These are phyloP conservation scores for Albophoma yamanashiensis DNA, from an alignment of 2,329 filamentous ascomycete species.

Conservation along the genomic window DNA sequence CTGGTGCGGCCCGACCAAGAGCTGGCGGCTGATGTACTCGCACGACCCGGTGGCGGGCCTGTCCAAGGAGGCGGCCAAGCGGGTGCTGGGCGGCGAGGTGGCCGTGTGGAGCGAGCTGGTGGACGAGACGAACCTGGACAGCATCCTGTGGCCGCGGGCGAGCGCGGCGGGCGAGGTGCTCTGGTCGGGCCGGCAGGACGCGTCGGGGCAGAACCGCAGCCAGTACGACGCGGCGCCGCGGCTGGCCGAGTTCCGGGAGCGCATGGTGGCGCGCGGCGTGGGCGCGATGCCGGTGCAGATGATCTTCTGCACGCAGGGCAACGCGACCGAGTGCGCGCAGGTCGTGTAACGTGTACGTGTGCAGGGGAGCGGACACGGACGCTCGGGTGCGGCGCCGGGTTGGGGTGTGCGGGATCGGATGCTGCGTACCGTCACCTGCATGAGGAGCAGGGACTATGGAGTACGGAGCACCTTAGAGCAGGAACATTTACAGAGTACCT, in stretches of 20 bases:
- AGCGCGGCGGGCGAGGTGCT: slow-evolving; percentile 67
- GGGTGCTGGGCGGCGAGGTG: slow-evolving; percentile 72
- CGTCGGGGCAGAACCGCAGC: slow-evolving; percentile 55
- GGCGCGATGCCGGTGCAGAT: slow-evolving; percentile 18
- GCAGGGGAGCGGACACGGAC: too few species aligned
- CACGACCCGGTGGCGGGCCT: slow-evolving; percentile 64
- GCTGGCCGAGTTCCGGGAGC: slow-evolving; percentile 65
- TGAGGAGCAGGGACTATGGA: too few species aligned
- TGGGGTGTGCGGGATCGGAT: too few species aligned
- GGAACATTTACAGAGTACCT: too few species aligned
- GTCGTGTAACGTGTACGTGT: too few species aligned
- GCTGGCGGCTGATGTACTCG: slow-evolving; percentile 71
- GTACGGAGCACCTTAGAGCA: too few species aligned
- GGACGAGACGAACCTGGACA: slow-evolving; percentile 65
- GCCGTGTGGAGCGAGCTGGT: slow-evolving; percentile 75
- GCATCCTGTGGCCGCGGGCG: slow-evolving; percentile 67
- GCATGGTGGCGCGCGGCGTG: slow-evolving; percentile 59
- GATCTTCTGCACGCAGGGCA: slow-evolving; percentile 18
- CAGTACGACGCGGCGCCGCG: slow-evolving; percentile 60
- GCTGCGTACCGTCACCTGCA: too few species aligned
- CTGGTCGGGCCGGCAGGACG: slow-evolving; percentile 65
- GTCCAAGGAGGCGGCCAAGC: slow-evolving; percentile 46
- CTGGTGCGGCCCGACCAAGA: slow-evolving; percentile 73
- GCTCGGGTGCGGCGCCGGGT: too few species aligned
- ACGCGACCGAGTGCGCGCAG: slow-evolving; percentile 13